These are phyloP conservation scores for Gyromitra esculenta DNA, from an alignment of 2,329 filamentous ascomycete species.

Conservation along the genomic window DNA sequence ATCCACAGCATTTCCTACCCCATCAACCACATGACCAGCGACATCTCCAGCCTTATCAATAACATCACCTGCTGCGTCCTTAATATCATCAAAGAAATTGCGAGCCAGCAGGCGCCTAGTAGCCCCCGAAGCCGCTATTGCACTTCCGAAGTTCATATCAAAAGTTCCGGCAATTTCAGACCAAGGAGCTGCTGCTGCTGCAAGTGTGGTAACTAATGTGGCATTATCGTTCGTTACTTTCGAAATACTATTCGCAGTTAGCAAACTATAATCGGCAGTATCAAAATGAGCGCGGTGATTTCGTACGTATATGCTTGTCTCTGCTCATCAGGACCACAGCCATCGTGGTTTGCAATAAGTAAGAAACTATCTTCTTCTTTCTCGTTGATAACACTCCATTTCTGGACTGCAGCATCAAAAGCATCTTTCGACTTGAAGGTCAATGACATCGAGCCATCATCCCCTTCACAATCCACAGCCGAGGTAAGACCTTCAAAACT, in stretches of 20 bases:
- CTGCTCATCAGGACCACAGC: conserved; percentile 58
- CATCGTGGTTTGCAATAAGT: conserved; percentile 59
- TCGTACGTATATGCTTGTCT: conserved; percentile 58
- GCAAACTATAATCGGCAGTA: not conserved
- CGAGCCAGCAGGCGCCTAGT: conserved; percentile 26
- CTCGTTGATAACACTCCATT: conserved; percentile 59
- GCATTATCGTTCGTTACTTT: conserved; percentile 44
- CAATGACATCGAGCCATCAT: conserved; percentile 56
- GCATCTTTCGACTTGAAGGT: conserved; percentile 58
- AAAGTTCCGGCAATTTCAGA: conserved; percentile 51
- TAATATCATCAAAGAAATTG: conserved; percentile 22
- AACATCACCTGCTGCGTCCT: not conserved
- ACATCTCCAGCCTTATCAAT: conserved; percentile 4
- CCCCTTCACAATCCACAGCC: conserved; percentile 57
- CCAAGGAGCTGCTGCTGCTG: conserved; percentile 43
- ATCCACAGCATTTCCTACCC: conserved; percentile 11
- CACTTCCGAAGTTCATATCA: conserved; percentile 51
- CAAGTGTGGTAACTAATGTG: conserved; percentile 42
- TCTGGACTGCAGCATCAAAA: conserved; percentile 58
- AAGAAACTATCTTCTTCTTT: conserved; percentile 58
- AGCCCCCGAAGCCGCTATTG: conserved; percentile 13
- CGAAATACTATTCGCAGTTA: conserved; percentile 42
- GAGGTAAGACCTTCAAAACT: conserved; percentile 58
- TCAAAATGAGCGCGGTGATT: not conserved
- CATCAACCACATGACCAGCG: conserved; percentile 14